Evolutionary conservation across 2,329 filamentous ascomycete species (phyloP).

Genomic region (Elsinoe batatas): DNA sequence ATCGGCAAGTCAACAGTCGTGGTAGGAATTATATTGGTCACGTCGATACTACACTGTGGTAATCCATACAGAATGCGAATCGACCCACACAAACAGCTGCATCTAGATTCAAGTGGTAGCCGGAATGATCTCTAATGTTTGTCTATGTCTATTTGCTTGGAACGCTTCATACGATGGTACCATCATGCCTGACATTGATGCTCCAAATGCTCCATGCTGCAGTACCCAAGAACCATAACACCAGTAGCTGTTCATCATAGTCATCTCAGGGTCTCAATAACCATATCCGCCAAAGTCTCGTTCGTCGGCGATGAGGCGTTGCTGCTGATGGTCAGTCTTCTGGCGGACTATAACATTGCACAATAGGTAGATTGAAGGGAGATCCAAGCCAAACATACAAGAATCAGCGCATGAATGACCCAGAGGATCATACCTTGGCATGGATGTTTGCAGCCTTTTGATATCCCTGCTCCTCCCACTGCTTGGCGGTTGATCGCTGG

Average conservation of each 20-base stretch:
- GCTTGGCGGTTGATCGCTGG: constrained; percentile 19
- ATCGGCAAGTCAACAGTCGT: too few relatives aligned
- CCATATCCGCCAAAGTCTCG: constrained; percentile 12
- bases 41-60: too few relatives aligned
- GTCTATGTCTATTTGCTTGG: background rate
- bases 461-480: constrained; percentile 15
- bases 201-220: background rate
- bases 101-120: too few relatives aligned
- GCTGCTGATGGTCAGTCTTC: background rate
- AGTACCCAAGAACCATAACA: background rate
- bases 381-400: constrained; percentile 7
- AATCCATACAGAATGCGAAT: too few relatives aligned
- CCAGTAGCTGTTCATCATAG: background rate
- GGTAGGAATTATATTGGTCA: too few relatives aligned
- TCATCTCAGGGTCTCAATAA: constrained; percentile 12
- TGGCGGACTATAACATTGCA: background rate
- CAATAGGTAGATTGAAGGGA: background rate
- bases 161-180: background rate
- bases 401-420: background rate
- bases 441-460: constrained; percentile 15
- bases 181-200: background rate
- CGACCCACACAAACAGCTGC: too few relatives aligned
- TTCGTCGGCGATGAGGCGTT: background rate
- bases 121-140: too few relatives aligned
- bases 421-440: constrained; percentile 17